Evolutionary conservation across 768 basidiomycete genomes (phyloP), one percentile per base, ranked within the genome.

Genomic region (Krasilnikovozyma curviuscula): DNA sequence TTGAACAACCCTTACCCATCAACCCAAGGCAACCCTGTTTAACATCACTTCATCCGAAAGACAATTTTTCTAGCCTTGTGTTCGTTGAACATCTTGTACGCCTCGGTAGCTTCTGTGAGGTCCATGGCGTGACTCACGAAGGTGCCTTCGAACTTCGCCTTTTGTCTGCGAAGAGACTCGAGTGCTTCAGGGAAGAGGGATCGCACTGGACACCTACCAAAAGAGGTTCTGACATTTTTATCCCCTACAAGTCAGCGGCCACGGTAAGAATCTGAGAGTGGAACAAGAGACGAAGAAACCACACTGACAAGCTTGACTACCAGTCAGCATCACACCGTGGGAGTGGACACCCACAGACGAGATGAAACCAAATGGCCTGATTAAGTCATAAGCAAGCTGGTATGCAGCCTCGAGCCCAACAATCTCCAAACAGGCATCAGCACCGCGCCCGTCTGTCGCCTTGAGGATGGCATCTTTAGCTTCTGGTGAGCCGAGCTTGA

Each of bases 191-290:
- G 77, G 56, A 83, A 76, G 72, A 83, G 75, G 1, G 81, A 75
- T 13, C 78, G 74, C 5, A 81, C 80, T 14, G 81, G 82, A 55
- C 81, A 83, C 8, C 81, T 74, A 8, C 83, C 83, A 59, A 83
- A 84, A 56, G 81, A 77, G 23, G 82, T 67, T 1, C 78, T 79
- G 7, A 82, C 71, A 61, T 83, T 84, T 65, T 81, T 81, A n/a
- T n/a, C 68, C 77, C 68, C 63, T 83, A 84, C 48, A 77, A 58
- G 35, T 77, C 67, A 5, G 45, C 27, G 14, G 48, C 53, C 7
- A 40, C 40, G 16, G 70, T 73, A 42, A 37, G 48, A 7, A 46
- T 30, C n/a, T 21, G 43, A 29, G 45, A 30, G 73, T 1, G 78
- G 77, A 32, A 80, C 54, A 19, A 61, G 68, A 1, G 65, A 65